These are phyloP conservation scores for Boletus reticulatus DNA, from an alignment of 768 basidiomycete species.

Conservation along the genomic window DNA sequence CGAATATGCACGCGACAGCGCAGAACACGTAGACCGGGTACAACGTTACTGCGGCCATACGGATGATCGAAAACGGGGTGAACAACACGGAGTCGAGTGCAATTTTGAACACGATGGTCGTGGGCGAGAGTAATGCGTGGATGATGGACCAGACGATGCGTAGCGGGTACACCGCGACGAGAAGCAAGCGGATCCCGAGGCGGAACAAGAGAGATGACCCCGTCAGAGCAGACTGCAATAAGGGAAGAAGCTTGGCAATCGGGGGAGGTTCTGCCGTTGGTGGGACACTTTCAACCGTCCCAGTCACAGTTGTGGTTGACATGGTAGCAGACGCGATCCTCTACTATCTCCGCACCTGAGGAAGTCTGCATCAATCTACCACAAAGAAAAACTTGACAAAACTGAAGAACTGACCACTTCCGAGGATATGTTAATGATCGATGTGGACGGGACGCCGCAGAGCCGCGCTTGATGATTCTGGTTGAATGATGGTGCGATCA, in stretches of 20 bases:
- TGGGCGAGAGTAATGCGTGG: slow-evolving; percentile 47
- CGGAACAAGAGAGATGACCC: slow-evolving; percentile 14
- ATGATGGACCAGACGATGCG: slow-evolving; percentile 25
- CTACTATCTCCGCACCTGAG: background rate
- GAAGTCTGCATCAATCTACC: background rate
- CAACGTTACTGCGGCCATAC: slow-evolving; percentile 41
- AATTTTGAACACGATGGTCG: slow-evolving; percentile 41
- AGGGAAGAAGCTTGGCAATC: slow-evolving; percentile 23
- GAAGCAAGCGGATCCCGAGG: slow-evolving; percentile 8
- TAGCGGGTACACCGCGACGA: slow-evolving; percentile 18
- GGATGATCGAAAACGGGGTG: slow-evolving; percentile 42
- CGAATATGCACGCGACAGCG: slow-evolving; percentile 54
- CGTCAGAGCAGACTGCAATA: slow-evolving; percentile 10
- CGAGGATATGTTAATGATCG: too few relatives aligned
- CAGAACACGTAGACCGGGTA: slow-evolving; percentile 58
- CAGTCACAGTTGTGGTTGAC: slow-evolving; percentile 2
- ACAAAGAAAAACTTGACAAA: background rate
- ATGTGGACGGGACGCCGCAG: too few relatives aligned
- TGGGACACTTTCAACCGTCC: background rate
- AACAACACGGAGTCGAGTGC: slow-evolving; percentile 41
- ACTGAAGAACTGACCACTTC: slow-evolving; percentile 1
- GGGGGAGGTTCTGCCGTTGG: slow-evolving; percentile 18
- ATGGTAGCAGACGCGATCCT: slow-evolving; percentile 3
- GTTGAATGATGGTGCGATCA: too few relatives aligned
- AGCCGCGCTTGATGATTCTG: too few relatives aligned